Evolutionary conservation across 805 yeast species (phyloP), one percentile per base, ranked within the genome.

Genomic region (Nakazawaea sp.): DNA sequence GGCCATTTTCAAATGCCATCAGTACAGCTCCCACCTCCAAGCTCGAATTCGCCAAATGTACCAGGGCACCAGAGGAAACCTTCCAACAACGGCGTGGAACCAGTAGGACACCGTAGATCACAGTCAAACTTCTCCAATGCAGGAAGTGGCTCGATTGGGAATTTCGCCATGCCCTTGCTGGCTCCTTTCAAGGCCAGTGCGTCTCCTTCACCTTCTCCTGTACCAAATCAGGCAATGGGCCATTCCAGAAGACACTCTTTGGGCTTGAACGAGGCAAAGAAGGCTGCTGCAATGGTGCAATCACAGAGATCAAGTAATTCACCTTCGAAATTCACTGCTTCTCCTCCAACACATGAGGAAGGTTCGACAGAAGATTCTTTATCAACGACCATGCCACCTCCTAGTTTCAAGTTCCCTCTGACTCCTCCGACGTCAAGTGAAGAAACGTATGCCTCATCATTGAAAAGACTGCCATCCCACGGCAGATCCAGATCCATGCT

Each of bases 211-310:
- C n/a, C n/a, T n/a, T 19, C 31, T 9, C 20, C 28, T 4, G 7
- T 23, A 28, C 42, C 27, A 30, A 45, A 51, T 30, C 53, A 49
- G 28, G 55, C 65, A 33, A 61, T 66, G 43, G 96, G 97, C 25
- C 98, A 90, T 55, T 64, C 70, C 29, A 78, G 98, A 63, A 77
- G 98, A 56, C 97, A 90, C 56, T 88, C 97, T 0, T 64, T 90
- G 42, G 97, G 95, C 2, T 67, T 90, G 41, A 79, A 79, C 36
- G 98, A 90, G 60, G 97, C 97, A 10, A 88, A 85, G 50, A 81
- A 81, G 48, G 97, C 97, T 5, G 98, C 98, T n/a, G 96, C 96
- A 4, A 80, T 79, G 47, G 89, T 79, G 27, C 87, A 81, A 53
- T 80, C 82, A 2, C 92, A 86, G 55, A 72, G 88, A 56, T 45